Percentiles rank a stretch among this genome's conserved stretches.
phyloP scores from a whole-genome alignment of 2,329 filamentous ascomycete genomes.

The Sclerotinia sclerotiorum region DNA sequence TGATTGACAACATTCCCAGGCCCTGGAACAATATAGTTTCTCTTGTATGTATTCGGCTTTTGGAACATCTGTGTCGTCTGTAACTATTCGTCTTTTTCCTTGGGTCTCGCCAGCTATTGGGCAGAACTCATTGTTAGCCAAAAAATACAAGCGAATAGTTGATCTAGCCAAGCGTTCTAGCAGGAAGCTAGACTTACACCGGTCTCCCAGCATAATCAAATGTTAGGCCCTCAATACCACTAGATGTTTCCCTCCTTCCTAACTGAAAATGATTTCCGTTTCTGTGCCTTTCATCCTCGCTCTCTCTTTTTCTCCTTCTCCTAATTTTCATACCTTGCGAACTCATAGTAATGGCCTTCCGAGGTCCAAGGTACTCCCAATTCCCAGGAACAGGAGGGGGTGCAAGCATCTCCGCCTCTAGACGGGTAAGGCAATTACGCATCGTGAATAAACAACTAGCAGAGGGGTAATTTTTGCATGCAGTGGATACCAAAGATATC shows the following conservation, averaged over 20 bases:
- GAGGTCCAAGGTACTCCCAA: constrained; percentile 2
- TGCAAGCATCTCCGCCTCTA: neutral
- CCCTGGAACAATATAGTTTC: neutral
- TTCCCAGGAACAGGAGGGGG: constrained; percentile 2
- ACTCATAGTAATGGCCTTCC: neutral
- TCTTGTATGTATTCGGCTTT: neutral
- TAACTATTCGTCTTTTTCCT: neutral
- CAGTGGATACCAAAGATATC: neutral
- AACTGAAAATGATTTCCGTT: neutral
- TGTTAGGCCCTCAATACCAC: constrained; percentile 7
- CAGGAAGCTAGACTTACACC: neutral
- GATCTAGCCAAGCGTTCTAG: neutral
- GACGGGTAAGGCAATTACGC: constrained; percentile 5
- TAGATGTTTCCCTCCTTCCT: neutral
- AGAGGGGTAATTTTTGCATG: neutral
- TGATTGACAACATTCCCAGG: accelerated
- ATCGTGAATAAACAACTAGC: neutral
- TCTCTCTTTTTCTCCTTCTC: neutral
- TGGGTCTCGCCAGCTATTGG: constrained; percentile 14
- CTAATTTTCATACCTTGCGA: neutral
- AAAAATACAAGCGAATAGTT: neutral
- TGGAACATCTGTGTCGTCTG: neutral
- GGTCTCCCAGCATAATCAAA: constrained; percentile 17
- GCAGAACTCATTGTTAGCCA: neutral
- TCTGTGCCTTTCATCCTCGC: too few species aligned